Base-by-base conservation (phyloP, 352 stramenopile genomes). In the Globisporangium lucens region DNA sequence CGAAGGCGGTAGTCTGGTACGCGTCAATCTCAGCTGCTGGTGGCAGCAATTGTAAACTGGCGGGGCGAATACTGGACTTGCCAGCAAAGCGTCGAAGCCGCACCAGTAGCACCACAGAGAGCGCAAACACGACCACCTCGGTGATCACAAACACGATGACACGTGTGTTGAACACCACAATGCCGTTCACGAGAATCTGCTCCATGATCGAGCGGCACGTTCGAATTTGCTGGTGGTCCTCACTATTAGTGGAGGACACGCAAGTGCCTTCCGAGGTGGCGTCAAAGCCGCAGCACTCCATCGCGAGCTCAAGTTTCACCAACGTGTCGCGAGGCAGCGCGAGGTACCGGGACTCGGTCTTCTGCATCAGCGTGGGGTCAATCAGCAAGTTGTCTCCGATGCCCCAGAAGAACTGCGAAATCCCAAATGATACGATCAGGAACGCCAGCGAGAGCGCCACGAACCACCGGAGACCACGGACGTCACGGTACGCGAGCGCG, bases 281-380 rank as follows among this genome's bases (percentile, higher is more conserved):
- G 8, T 68, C 68, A 43, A 83, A 86, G 15, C 81, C 81, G 22
- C 81, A 89, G 51, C 81, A 89, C 13, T 66, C 65, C 63, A 89
- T 75, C 22, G 63, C 61, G 41, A 78, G 73, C 57, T 89, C 81
- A 3, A 89, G n/a, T 2, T 56, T 27, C 10, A 85, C 46, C 13
- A 81, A 55, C 4, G 33, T 64, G 1, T 67, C 65, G 0, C 60
- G 51, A 3, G 77, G 49, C 7, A 87, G 49, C 0, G 49, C 56
- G 17, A 75, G 46, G 38, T 77, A 87, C 27, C 75, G 79, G 0
- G 59, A 43, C 36, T 87, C 68, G 2, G 82, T 71, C n/a, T 69
- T 67, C 53, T 71, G 38, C 20, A 64, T 74, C 6, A 85, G 73
- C 6, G 61, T 64, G 27, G 78, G 69, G 35, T 87, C 79, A 10